A percentile compares a stretch with the other conserved stretches of the same genome.
Conservation (phyloP, 2,329 filamentous ascomycete genomes). For the Fusarium armeniacum region DNA sequence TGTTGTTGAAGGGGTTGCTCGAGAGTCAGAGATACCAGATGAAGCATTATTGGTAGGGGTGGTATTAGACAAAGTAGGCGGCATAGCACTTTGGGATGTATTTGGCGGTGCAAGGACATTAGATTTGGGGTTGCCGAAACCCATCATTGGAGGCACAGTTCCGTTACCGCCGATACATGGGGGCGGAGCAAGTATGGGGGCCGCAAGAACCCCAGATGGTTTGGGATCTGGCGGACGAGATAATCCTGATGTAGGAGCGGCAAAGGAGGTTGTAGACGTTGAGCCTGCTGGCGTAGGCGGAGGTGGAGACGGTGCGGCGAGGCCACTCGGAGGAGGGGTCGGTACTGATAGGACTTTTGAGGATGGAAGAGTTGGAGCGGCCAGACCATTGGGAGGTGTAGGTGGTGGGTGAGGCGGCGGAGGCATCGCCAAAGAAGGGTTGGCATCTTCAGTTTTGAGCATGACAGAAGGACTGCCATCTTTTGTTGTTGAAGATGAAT, state of each 20-base stretch:
- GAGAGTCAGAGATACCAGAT: conserved; percentile 7
- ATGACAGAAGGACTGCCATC: neutral
- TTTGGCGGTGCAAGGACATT: conserved; percentile 63
- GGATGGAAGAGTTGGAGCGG: conserved; percentile 36
- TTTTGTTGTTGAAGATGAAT: conserved; percentile 8
- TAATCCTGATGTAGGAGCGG: conserved; percentile 44
- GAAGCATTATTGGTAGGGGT: conserved; percentile 40
- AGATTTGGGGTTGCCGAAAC: conserved; percentile 55
- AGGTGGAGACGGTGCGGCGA: conserved; percentile 42
- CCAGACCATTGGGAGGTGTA: conserved; percentile 38
- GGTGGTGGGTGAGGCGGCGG: conserved; percentile 43
- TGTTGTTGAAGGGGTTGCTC: conserved; percentile 9
- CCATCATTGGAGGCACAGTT: conserved; percentile 48
- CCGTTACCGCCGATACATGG: conserved; percentile 49
- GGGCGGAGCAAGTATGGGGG: conserved; percentile 57
- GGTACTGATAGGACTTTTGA: conserved; percentile 33
- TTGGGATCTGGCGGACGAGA: conserved; percentile 48
- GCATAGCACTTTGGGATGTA: conserved; percentile 52
- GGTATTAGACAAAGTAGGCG: conserved; percentile 36
- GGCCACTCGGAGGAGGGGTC: conserved; percentile 31
- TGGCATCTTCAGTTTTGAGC: conserved; percentile 31
- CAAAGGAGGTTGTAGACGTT: conserved; percentile 22
- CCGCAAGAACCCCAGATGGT: conserved; percentile 55
- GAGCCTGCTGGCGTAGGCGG: conserved; percentile 10
- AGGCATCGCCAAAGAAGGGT: conserved; percentile 41